Base-by-base conservation (phyloP, 2,329 filamentous ascomycete species). In the Thelonectria olida region DNA sequence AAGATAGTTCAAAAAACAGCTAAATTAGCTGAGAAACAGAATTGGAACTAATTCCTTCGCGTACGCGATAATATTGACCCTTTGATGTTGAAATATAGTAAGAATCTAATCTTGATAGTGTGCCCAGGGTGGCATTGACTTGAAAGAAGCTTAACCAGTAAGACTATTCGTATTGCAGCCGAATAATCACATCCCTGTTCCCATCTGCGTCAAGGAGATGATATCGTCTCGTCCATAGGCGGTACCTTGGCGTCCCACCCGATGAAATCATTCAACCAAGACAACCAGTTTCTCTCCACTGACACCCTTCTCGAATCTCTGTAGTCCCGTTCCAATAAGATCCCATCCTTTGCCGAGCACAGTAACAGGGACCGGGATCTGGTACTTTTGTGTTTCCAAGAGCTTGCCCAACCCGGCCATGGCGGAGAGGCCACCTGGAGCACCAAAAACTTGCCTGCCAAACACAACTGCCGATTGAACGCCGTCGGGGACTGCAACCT, bases 201-300 rank as follows among this genome's bases (percentile, higher is more conserved):
- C n/a, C n/a, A n/a, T n/a, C n/a, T n/a, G n/a, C n/a, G n/a, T n/a
- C n/a, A n/a, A n/a, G n/a, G n/a, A n/a, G n/a, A n/a, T n/a, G n/a
- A n/a, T n/a, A n/a, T n/a, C n/a, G n/a, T n/a, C n/a, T n/a, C n/a
- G n/a, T n/a, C n/a, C n/a, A n/a, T n/a, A n/a, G n/a, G n/a, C n/a
- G n/a, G n/a, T n/a, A 31, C 12, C 12, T 15, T n/a, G 27, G 7
- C 27, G 3, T 17, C 17, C 10, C 27, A 19, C 17, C 28, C 15
- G 25, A 38, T 22, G 27, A n/a, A 27, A 10, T 45, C 20, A 20
- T 23, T 56, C 63, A 7, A 67, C 27, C 31, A 42, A 49, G 22
- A 66, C 66, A 34, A 67, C 38, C 13, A 63, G 54, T 45, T 68
- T 70, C 56, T 70, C 54, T 17, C 66, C 67, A 6, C 65, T 66